Base-by-base conservation (phyloP, 768 basidiomycete species). In the Lactarius quietus region DNA sequence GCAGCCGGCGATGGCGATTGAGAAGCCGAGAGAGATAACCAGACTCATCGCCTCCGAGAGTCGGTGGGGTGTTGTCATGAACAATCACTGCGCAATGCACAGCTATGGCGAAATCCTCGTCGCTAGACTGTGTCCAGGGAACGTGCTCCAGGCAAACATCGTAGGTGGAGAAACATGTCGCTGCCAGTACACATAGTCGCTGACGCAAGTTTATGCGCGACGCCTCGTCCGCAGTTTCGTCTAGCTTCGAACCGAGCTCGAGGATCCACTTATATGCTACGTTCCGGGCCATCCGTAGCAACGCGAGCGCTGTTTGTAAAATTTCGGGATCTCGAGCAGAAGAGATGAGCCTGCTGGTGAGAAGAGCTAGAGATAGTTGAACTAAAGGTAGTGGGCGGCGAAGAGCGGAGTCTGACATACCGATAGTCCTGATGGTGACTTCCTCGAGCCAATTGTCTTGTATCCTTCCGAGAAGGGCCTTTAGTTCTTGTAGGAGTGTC, bases 391-490 rank as follows among this genome's bases (percentile, higher is more conserved):
- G 29, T 20, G 29, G 4, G 10, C 15, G 7, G 6, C 28, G 18
- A n/a, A 55, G 55, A 35, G 9, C 38, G 29, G 56, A 23, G 31
- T 3, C 3, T 12, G 57, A 41, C 63, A 23, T 17, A 64, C 63
- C 57, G 23, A 64, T 64, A 1, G 57, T 64, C 9, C 63, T 56
- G 17, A 59, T 57, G 3, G 57, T 64, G 18, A 64, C 53, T 31
- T 60, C 63, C 41, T 62, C 59, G 9, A 74, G 69, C 82, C 83
- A 84, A 59, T 80, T 83, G 2, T 61, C 74, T 61, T 74, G 69
- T 15, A 83, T 69, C 36, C 71, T 74, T 43, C 38, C 59, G n/a
- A 82, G 56, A 6, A 82, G 71, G 29, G 68, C 65, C 26, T 75
- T 71, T 1, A 81, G 68, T 62, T 80, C 78, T 10, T 54, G 63